A percentile compares a stretch with the other conserved stretches of the same genome.
phyloP scores from a whole-genome alignment of 192 early-diverging fungal genomes.

The Coemansia sp. region DNA sequence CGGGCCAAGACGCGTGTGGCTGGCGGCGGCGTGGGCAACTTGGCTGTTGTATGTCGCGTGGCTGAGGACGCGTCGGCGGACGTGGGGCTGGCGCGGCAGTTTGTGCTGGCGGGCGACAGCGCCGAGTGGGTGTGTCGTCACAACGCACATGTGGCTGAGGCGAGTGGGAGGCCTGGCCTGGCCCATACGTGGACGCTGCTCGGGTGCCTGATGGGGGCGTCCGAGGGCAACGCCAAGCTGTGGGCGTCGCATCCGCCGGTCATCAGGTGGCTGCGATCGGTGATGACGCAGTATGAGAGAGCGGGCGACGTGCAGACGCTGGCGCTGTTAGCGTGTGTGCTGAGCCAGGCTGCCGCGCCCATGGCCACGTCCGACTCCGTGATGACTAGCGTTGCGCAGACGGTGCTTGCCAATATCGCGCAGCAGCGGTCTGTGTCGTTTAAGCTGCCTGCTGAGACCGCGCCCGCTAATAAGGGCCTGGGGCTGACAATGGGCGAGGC shows the following conservation, averaged over 20 bases:
- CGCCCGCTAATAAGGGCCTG: neutral
- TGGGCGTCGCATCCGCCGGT: conserved; percentile 40
- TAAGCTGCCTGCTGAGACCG: neutral
- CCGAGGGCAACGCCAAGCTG: conserved; percentile 1
- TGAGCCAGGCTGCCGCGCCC: conserved; percentile 17
- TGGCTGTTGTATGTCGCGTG: conserved; percentile 26
- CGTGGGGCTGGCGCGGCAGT: conserved; percentile 33
- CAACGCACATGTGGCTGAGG: conserved; percentile 33
- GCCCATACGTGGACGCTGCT: conserved; percentile 50
- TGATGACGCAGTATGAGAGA: conserved; percentile 34
- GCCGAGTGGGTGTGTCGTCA: conserved; percentile 41
- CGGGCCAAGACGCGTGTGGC: neutral
- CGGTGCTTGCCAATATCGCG: neutral
- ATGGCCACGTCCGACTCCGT: neutral
- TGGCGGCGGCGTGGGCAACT: conserved; percentile 32
- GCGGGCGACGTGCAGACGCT: conserved; percentile 56
- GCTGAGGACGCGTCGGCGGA: conserved; percentile 31
- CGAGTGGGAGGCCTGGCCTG: conserved; percentile 18
- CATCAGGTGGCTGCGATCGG: conserved; percentile 35
- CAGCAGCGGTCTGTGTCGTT: neutral
- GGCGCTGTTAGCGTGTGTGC: conserved; percentile 50
- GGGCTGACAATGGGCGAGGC: neutral
- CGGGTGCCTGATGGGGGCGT: conserved; percentile 24
- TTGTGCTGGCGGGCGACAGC: conserved; percentile 30
- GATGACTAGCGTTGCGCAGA: neutral